Base-by-base conservation (phyloP, 2,329 filamentous ascomycete genomes). In the Xylaria sp. region DNA sequence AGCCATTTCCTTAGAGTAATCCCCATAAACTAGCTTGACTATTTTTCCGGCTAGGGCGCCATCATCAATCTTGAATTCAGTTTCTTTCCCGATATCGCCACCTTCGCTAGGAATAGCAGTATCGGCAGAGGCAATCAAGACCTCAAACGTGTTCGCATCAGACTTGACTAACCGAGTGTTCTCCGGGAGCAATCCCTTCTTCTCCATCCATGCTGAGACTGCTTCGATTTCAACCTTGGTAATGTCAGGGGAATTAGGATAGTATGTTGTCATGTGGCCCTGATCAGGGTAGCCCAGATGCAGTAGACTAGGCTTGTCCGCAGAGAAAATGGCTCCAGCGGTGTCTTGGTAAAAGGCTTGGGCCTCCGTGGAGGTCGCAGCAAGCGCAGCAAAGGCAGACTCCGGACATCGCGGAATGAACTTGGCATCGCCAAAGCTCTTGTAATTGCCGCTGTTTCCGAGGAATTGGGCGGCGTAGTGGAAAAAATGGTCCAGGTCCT, bases 341-440 rank as follows among this genome's bases (percentile, higher is more conserved):
- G 91, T 92, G 32, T 88, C 88, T 72, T 90, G 84, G 78, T 92
- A 92, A 73, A 89, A 86, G 69, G 85, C 84, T 75, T 87, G 83
- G 6, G 91, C 88, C 61, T 91, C 88, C 2, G 87, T 81, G 0
- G 85, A 85, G 17, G 86, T 85, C 17, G 85, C 83, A 53, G 90
- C 90, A 39, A 95, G 83, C 68, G 90, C 86, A 59, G 88, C 85
- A 68, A 94, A 86, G 4, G 85, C 86, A 67, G 87, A 86, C 72
- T 89, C 86, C 6, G 85, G 83, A 75, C 92, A 88, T 73, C 92
- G 86, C 1, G 93, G 93, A 65, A 96, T 86, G 77, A 96, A 94
- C 78, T 96, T 96, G 75, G 90, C 88, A 80, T 96, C 92, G 51
- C 93, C 93, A 75, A 94, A 95, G 73, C 91, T 92, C 82, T 95